Evolutionary conservation across 2,329 filamentous ascomycete genomes (phyloP), one percentile per base, ranked within the genome.

Genomic region (Neofusicoccum sp.): DNA sequence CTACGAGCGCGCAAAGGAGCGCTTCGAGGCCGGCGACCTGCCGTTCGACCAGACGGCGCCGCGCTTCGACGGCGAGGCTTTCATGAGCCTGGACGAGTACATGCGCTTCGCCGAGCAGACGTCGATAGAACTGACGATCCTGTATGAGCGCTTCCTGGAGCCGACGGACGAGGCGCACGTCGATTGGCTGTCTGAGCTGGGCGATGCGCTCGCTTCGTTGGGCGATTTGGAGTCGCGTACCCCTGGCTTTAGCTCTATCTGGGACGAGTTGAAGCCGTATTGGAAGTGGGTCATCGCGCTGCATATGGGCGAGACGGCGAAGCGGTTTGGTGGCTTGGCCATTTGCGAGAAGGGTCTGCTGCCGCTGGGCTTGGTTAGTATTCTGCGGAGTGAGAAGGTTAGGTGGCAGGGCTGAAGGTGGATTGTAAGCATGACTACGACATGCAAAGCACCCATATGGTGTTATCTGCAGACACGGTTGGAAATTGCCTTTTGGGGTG

Each of bases 1-100:
- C 0, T 84, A 82, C 61, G 71, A 76, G 7, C 63, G 63, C 0
- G 68, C 68, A 11, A 66, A 66, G 29, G 66, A 70, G 33, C 36
- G 6, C 1, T 80, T 74, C 67, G 73, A 78, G 33, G 43, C 69
- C 2, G 70, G 66, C 22, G 28, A 66, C 28, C 58, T 64, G 45
- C 54, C 52, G 7, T 14, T 36, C 6, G 54, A 58, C 39, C 39
- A 34, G 31, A 34, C 44, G 6, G 31, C 39, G 33, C 56, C 66
- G 67, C 9, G 70, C 69, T 22, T 77, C 69, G 73, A 68, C 64
- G 29, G 65, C 3, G 71, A 76, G 5, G 70, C 66, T 0, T 85
- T 85, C 71, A 74, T 84, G 66, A 66, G 71, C 3, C 77, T 81
- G 16, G 76, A 79, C 0, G 81, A 85, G 65, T 85, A 75, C 67